Percentiles rank a stretch among this genome's conserved stretches.
These are phyloP conservation scores for Geotrichum macrosporum DNA, from an alignment of 1,139 yeast genomes.

Conservation along the genomic window DNA sequence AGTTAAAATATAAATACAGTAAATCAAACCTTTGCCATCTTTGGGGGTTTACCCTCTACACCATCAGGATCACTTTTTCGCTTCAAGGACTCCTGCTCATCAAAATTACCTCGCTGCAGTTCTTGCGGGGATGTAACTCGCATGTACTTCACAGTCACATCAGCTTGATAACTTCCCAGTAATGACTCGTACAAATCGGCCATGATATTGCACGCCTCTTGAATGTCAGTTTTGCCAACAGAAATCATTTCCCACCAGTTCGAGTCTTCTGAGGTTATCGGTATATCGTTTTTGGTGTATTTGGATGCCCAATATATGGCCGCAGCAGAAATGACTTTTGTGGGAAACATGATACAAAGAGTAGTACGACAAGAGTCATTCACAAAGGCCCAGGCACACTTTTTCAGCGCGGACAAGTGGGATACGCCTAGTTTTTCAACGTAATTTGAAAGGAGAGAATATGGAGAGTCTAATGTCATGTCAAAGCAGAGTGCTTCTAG, in stretches of 20 bases:
- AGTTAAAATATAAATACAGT: too few relatives aligned
- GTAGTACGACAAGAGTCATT: conserved; percentile 42
- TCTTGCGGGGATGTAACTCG: conserved; percentile 16
- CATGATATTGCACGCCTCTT: conserved; percentile 34
- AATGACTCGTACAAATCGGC: conserved; percentile 32
- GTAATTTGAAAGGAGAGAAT: conserved; percentile 33
- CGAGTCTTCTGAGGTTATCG: conserved; percentile 18
- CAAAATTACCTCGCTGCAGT: background rate
- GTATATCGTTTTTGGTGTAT: conserved; percentile 23
- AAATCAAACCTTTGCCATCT: background rate
- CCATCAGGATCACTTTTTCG: background rate
- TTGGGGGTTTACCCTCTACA: background rate
- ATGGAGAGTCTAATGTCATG: conserved; percentile 45
- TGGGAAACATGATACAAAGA: conserved; percentile 34
- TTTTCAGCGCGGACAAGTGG: conserved; percentile 30
- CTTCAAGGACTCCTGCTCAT: background rate
- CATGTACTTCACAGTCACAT: conserved; percentile 10
- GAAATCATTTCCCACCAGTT: conserved; percentile 34
- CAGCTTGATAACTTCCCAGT: conserved; percentile 15
- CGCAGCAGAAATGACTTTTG: conserved; percentile 38
- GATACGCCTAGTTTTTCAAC: conserved; percentile 30
- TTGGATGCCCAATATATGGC: conserved; percentile 40
- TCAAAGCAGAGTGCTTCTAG: conserved; percentile 51
- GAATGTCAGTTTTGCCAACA: conserved; percentile 29
- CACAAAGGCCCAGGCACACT: conserved; percentile 40